Conservation (phyloP, 1,284 basidiomycete genomes). For the Leccinum colubrinum region DNA sequence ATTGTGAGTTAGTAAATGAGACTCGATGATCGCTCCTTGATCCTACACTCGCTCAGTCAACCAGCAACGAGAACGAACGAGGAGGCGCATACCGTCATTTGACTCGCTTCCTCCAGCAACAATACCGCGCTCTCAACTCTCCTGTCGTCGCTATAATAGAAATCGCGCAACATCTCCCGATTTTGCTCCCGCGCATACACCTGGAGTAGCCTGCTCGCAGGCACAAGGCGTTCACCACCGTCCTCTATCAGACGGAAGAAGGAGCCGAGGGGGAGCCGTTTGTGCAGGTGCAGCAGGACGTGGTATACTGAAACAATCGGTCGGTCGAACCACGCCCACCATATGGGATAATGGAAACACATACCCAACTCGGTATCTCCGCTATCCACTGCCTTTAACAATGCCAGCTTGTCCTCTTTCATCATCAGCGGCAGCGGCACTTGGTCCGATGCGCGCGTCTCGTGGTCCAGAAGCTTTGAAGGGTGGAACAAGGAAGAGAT, state of each 20-base stretch:
- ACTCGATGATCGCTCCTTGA: constrained; percentile 63
- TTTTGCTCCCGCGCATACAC: constrained; percentile 91
- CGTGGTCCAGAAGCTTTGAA: constrained; percentile 84
- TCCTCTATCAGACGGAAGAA: constrained; percentile 97
- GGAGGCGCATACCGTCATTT: constrained; percentile 47
- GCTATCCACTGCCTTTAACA: constrained; percentile 90
- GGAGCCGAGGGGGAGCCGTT: constrained; percentile 81
- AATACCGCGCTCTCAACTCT: constrained; percentile 89
- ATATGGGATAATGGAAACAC: constrained; percentile 14
- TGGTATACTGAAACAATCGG: constrained; percentile 68
- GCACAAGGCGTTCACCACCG: constrained; percentile 69
- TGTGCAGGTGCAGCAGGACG: constrained; percentile 84
- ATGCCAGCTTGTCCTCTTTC: constrained; percentile 90
- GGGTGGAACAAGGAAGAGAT: neutral
- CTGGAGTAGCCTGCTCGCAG: constrained; percentile 76
- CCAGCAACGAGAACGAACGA: neutral
- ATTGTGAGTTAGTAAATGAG: constrained; percentile 36
- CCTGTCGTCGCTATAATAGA: constrained; percentile 97
- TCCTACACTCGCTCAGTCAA: constrained; percentile 45
- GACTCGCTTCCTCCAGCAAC: constrained; percentile 78
- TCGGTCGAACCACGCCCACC: neutral
- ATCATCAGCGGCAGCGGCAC: constrained; percentile 91
- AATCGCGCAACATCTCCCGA: constrained; percentile 89
- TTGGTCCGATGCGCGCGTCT: constrained; percentile 87
- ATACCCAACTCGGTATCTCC: constrained; percentile 93